A percentile compares a stretch with the other conserved stretches of the same genome.
These are phyloP conservation scores for Furcasterigmium furcatum DNA, from an alignment of 2,329 filamentous ascomycete species.

Conservation along the genomic window DNA sequence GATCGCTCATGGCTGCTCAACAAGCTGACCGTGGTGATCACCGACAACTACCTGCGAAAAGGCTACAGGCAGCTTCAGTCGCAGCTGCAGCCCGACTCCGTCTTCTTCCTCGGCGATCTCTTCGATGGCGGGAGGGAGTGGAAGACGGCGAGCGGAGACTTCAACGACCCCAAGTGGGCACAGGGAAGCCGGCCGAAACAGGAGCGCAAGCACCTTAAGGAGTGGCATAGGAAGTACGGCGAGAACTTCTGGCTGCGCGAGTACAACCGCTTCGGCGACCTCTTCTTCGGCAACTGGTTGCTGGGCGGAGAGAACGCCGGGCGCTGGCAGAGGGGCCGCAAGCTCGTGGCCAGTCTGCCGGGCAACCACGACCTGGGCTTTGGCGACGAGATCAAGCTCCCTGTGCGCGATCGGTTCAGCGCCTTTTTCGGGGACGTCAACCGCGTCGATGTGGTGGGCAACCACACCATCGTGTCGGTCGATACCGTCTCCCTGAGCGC, in stretches of 20 bases:
- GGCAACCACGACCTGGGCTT: slow-evolving; percentile 97
- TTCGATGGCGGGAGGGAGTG: slow-evolving; percentile 97
- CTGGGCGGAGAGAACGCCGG: slow-evolving; percentile 51
- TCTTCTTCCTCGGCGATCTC: slow-evolving; percentile 89
- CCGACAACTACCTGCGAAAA: slow-evolving; percentile 85
- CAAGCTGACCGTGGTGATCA: slow-evolving; percentile 56
- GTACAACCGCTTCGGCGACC: slow-evolving; percentile 78
- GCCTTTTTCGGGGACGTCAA: slow-evolving; percentile 91
- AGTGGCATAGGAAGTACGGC: slow-evolving; percentile 72
- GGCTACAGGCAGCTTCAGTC: slow-evolving; percentile 77
- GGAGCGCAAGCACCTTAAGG: slow-evolving; percentile 55
- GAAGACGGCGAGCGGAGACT: slow-evolving; percentile 65
- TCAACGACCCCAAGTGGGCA: slow-evolving; percentile 58
- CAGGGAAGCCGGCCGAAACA: slow-evolving; percentile 43
- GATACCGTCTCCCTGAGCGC: slow-evolving; percentile 88
- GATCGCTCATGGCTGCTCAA: slow-evolving; percentile 64
- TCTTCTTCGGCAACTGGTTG: slow-evolving; percentile 75
- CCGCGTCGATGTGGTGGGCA: slow-evolving; percentile 84
- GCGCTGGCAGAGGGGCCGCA: slow-evolving; percentile 63
- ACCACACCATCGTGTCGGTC: slow-evolving; percentile 91
- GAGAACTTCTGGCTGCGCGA: slow-evolving; percentile 83
- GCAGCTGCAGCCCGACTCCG: slow-evolving; percentile 75
- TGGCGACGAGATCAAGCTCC: slow-evolving; percentile 75
- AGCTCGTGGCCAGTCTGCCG: slow-evolving; percentile 79
- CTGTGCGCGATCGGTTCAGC: slow-evolving; percentile 79